A percentile compares a stretch with the other conserved stretches of the same genome.
phyloP scores from a whole-genome alignment of 805 yeast species.

The Candida bentonensis region DNA sequence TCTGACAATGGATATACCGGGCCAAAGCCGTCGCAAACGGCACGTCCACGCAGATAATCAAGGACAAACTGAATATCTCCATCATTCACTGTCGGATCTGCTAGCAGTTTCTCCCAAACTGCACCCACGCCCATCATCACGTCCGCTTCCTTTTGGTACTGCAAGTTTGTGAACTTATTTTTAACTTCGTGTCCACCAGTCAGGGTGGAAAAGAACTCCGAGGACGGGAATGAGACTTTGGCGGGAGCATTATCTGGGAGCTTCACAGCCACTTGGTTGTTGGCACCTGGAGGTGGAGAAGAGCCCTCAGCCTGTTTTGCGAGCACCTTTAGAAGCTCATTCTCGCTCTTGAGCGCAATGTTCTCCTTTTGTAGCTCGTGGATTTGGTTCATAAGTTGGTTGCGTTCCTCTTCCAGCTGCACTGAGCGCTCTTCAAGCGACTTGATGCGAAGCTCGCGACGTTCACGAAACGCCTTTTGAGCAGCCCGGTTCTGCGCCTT shows the following conservation, averaged over 20 bases:
- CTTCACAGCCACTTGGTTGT: not conserved
- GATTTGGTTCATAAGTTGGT: conserved; percentile 31
- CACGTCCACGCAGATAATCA: conserved; percentile 47
- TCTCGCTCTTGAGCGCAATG: conserved; percentile 45
- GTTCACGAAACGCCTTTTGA: conserved; percentile 73
- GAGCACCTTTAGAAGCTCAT: conserved; percentile 35
- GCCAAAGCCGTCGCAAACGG: conserved; percentile 69
- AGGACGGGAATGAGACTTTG: conserved; percentile 11
- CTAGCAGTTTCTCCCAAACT: conserved; percentile 66
- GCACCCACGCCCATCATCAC: conserved; percentile 59
- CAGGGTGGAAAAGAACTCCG: conserved; percentile 7
- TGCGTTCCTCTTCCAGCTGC: conserved; percentile 42
- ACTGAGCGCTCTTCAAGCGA: conserved; percentile 49
- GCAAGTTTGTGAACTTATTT: conserved; percentile 7
- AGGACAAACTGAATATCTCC: conserved; percentile 48
- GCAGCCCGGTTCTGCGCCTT: conserved; percentile 80
- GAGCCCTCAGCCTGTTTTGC: conserved; percentile 5
- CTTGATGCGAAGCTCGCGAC: conserved; percentile 59
- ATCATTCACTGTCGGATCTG: conserved; percentile 34
- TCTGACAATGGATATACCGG: conserved; percentile 15
- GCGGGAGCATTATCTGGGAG: no score
- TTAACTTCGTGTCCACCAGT: conserved; percentile 9
- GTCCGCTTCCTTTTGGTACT: conserved; percentile 21
- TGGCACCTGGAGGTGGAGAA: conserved; percentile 1
- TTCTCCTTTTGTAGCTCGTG: conserved; percentile 41